phyloP scores from a whole-genome alignment of 768 basidiomycete genomes.

The Tylopilus felleus region DNA sequence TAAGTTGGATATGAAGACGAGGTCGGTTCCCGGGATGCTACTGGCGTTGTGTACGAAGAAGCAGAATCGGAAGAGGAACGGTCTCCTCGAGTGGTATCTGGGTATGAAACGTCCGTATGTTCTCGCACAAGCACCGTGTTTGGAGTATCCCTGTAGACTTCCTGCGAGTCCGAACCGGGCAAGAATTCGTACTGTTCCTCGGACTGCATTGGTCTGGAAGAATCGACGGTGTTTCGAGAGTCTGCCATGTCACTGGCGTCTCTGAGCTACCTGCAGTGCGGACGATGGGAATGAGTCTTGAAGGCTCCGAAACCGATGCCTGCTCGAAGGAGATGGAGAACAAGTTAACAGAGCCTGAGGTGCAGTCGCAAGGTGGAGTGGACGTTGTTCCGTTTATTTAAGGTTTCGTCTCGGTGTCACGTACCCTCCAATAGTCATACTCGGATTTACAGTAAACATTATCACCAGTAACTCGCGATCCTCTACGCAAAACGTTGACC shows the following conservation, averaged over 20 bases:
- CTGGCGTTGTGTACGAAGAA: conserved; percentile 43
- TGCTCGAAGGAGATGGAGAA: neutral
- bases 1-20: conserved; percentile 50
- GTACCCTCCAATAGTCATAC: too few relatives aligned
- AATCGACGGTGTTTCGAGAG: conserved; percentile 9
- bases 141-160: conserved; percentile 26
- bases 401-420: neutral
- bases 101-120: conserved; percentile 21
- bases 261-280: conserved; percentile 4
- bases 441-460: too few relatives aligned
- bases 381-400: neutral
- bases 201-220: conserved; percentile 15
- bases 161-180: conserved; percentile 43
- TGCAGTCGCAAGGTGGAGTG: neutral
- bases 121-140: conserved; percentile 7
- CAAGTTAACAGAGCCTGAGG: conserved; percentile 2
- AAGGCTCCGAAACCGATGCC: neutral
- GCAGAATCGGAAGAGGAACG: conserved; percentile 29
- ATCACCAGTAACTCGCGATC: too few relatives aligned
- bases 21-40: conserved; percentile 60
- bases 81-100: conserved; percentile 18
- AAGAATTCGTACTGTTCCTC: conserved; percentile 45
- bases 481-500: too few relatives aligned
- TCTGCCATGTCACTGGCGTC: conserved; percentile 17
- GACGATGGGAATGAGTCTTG: conserved; percentile 10